Base-by-base conservation (phyloP, 1,284 basidiomycete species). In the Bjerkandera adusta region DNA sequence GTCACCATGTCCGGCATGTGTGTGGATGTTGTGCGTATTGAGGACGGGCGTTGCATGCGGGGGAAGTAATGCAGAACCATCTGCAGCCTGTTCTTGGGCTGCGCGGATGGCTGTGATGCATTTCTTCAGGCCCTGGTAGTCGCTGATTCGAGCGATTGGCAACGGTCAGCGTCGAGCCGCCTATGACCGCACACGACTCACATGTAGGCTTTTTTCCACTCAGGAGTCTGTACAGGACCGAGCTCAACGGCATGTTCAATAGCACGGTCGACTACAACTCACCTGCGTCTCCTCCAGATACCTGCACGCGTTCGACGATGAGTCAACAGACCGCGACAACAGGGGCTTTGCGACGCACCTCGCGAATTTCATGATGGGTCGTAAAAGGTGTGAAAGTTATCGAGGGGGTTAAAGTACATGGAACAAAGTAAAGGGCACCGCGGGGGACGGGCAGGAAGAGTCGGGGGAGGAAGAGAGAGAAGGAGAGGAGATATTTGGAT, bases 161-260 rank as follows among this genome's bases (percentile, higher is more conserved):
- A n/a, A 27, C 26, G 46, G 12, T 52, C 34, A 36, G 20, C 24
- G 13, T 13, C 44, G 32, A 44, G 45, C 25, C 36, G 25, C 29
- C 41, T 16, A 12, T 26, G 22, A n/a, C n/a, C n/a, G n/a, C n/a
- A n/a, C n/a, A n/a, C n/a, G n/a, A 60, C 76, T 49, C 54, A 89
- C 87, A 90, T 87, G 63, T 90, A 90, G 12, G 85, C 86, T 52
- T 74, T 81, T 59, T 87, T 85, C 87, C 87, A 90, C 67, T 90
- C 87, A 1, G 86, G 81, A 26, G 77, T 81, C 87, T 90, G 49
- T 46, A 20, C 16, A n/a, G 15, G 13, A 36, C n/a, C n/a, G n/a
- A n/a, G n/a, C n/a, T 40, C 27, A 35, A 36, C n/a, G 24, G n/a
- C n/a, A n/a, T n/a, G n/a, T n/a, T n/a, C 11, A 18, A 27, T 21